Evolutionary conservation across 2,329 filamentous ascomycete genomes (phyloP), one percentile per base, ranked within the genome.

Genomic region (Fusarium stilboides): DNA sequence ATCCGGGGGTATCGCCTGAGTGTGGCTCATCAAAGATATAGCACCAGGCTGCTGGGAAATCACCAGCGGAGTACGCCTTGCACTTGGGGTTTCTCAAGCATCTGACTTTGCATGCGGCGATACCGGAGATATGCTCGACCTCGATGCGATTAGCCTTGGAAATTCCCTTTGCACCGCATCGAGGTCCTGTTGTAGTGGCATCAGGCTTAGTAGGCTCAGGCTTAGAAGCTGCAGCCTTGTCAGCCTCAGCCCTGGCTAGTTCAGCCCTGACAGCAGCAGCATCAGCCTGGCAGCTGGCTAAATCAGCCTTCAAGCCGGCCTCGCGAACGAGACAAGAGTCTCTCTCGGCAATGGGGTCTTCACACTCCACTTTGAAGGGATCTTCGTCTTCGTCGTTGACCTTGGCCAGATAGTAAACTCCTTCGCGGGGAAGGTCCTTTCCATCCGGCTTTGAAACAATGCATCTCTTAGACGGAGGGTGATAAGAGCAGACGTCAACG

Each of bases 401-500:
- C 15, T 37, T 58, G 3, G 14, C 8, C 54, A 61, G 37, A 24
- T 51, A 44, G 15, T 42, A 59, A 7, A 34, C 37, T 8, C 54
- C 57, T 0, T 57, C 14, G 2, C 43, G 22, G 2, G 37, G 44
- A 3, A 43, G 10, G 2, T 59, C 44, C 5, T 13, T 33, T 15
- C 54, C 57, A 3, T 37, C n/a, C 17, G n/a, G 36, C 1, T 4
- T 22, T 0, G 43, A 26, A 4, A 59, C 57, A 0, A 61, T 28
- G 2, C 57, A 61, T 0, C 43, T 22, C 5, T 8, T 49, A 3
- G 53, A 43, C 0, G 54, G 43, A 5, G 37, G 15, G 4, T 59
- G 57, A 20, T 61, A 61, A 6, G 53, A 20, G 54, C 54, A 61
- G 4, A 59, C 17, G 0, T 57, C 37, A 6, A 57, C 39, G 9